Evolutionary conservation across 1,284 basidiomycete genomes (phyloP), one percentile per base, ranked within the genome.

Genomic region (Volvariella volvacea): DNA sequence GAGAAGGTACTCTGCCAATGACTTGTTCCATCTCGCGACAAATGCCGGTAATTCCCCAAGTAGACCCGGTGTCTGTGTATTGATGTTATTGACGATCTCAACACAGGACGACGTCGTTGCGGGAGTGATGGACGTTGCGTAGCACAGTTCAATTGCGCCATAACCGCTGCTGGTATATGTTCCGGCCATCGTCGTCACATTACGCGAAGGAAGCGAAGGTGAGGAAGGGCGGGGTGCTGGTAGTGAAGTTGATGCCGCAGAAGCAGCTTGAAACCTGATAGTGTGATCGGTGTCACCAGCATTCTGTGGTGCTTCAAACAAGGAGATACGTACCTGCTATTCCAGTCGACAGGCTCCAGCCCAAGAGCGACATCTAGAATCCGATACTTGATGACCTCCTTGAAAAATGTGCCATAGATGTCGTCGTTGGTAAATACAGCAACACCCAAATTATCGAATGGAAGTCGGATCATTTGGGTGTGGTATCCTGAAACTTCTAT

Each of bases 341-440:
- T 51, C 66, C 64, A 68, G 40, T 68, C 62, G 25, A 66, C 53
- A 6, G 53, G 43, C 16, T 59, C 50, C 20, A 67, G 44, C 1
- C 55, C 58, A n/a, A 69, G 51, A 3, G 63, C 33, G 10, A 64
- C 57, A 14, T 69, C 66, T 1, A 55, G 54, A 15, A 68, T 59
- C 3, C 60, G 50, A 53, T 57, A 66, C 37, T 66, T 65, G 7
- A 64, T 59, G 31, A 59, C 52, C 28, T 64, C 59, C 3, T 60
- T 39, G 15, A 69, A 54, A 8, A 52, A 55, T 3, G 44, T 32
- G 1, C 63, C 64, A 38, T 60, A 62, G n/a, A 25, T 30, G 8
- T 55, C 63, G 40, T 73, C 70, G 46, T 76, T 74, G 3, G 66
- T 64, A 0, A 76, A 59, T 0, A 62, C 52, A 14, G 72, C 60